Base-by-base conservation (phyloP, 2,329 filamentous ascomycete species). In the Aspergillus novofumigatus region DNA sequence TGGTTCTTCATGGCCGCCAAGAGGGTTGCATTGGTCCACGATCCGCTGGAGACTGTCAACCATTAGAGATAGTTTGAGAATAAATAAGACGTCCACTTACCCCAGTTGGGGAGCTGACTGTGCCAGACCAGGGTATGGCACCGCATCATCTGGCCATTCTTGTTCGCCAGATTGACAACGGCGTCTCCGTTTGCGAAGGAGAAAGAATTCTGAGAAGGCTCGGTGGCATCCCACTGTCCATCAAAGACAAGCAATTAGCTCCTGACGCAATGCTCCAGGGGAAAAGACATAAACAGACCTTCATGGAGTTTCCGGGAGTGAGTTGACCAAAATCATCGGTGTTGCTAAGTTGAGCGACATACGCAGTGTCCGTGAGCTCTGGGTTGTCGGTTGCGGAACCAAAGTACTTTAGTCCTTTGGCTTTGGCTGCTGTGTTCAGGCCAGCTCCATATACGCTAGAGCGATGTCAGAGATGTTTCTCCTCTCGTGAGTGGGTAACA, bases 281-380 rank as follows among this genome's bases (percentile, higher is more conserved):
- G 6, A 38, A n/a, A n/a, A 38, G 14, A 17, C 6, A 5, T 38
- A 20, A 25, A 23, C 64, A 42, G 54, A 72, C 73, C 68, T 84
- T 84, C 69, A 85, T 82, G 2, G 80, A 79, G 68, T 89, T 89
- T 51, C 81, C 83, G 0, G 86, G 84, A 0, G 86, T 87, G 26
- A 87, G 78, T 69, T 86, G 81, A 32, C 86, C 86, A 64, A 88
- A 89, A 65, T 87, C 84, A 49, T 75, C 73, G 7, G 80, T 79
- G 70, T 89, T 83, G 65, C 78, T 78, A 45, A 86, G 74, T 59
- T 87, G 82, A 21, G 73, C 69, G 20, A 79, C 72, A 69, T 89
- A 90, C 28, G 77, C 65, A 11, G 72, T 67, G 70, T 89, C 83
- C 48, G 73, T 76, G 38, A 83, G 69, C 60, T 83, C 80, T 17